Percentiles rank a stretch among this genome's conserved stretches.
Conservation (phyloP, 1,139 yeast genomes). For the Debaryomyces robertsiae region DNA sequence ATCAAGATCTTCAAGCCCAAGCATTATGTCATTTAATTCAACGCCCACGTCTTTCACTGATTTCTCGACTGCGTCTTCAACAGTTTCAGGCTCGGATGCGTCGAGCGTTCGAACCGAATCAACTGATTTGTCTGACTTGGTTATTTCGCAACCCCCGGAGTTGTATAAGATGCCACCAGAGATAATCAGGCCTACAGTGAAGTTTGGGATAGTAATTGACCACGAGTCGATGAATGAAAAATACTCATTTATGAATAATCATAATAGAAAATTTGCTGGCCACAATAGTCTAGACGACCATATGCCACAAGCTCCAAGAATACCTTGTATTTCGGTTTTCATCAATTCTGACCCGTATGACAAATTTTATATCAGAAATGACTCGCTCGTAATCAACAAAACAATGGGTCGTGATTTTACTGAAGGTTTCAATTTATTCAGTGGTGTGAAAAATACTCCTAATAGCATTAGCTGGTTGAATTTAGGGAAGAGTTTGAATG, state of each 20-base stretch:
- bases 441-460: slow-evolving; percentile 9
- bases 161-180: slow-evolving; percentile 49
- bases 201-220: slow-evolving; percentile 50
- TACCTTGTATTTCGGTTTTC: slow-evolving; percentile 42
- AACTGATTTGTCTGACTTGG: slow-evolving; percentile 9
- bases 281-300: slow-evolving; percentile 12
- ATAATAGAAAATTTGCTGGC: slow-evolving; percentile 12
- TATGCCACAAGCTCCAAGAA: slow-evolving; percentile 29
- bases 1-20: slow-evolving; percentile 48
- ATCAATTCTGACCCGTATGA: slow-evolving; percentile 33
- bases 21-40: slow-evolving; percentile 44
- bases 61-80: slow-evolving; percentile 32
- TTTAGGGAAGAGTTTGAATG: slow-evolving; percentile 67
- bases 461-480: slow-evolving; percentile 25
- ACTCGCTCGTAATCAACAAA: slow-evolving; percentile 18
- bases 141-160: slow-evolving; percentile 45
- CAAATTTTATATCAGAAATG: slow-evolving; percentile 36
- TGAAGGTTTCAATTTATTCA: slow-evolving; percentile 5
- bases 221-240: slow-evolving; percentile 45
- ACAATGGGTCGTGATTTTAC: slow-evolving; percentile 10
- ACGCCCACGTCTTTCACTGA: slow-evolving; percentile 46
- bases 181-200: slow-evolving; percentile 47
- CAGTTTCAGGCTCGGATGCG: slow-evolving; percentile 31
- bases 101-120: slow-evolving; percentile 11
- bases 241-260: slow-evolving; percentile 23